phyloP scores from a whole-genome alignment of 2,329 filamentous ascomycete genomes.

The Ceratocystis eucalypticola region DNA sequence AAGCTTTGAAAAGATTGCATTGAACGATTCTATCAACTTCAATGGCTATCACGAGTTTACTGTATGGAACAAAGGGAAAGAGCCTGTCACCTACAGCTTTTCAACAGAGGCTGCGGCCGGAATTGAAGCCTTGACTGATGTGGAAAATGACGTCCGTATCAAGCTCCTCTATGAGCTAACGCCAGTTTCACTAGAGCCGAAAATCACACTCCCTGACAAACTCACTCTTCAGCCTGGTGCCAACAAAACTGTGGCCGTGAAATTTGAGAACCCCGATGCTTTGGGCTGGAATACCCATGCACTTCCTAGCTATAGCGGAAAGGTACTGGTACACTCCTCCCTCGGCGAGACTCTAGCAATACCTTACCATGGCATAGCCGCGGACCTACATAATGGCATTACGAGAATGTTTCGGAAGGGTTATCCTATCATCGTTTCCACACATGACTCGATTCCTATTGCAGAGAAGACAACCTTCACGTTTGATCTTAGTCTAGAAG shows the following conservation, averaged over 20 bases:
- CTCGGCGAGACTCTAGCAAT: slow-evolving; percentile 31
- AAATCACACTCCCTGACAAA: slow-evolving; percentile 5
- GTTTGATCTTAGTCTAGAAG: slow-evolving; percentile 16
- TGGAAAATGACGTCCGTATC: slow-evolving; percentile 13
- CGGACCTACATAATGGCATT: slow-evolving; percentile 9
- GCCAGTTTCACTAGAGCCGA: slow-evolving; percentile 7
- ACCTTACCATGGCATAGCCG: slow-evolving; percentile 27
- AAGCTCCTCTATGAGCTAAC: slow-evolving; percentile 6
- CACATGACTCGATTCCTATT: background rate
- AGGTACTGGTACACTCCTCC: slow-evolving; percentile 30
- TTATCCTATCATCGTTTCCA: slow-evolving; percentile 3
- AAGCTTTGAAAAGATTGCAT: slow-evolving; percentile 32
- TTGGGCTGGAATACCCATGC: slow-evolving; percentile 22
- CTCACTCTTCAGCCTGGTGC: slow-evolving; percentile 24
- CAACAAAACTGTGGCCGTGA: slow-evolving; percentile 20
- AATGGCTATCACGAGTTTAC: slow-evolving; percentile 25
- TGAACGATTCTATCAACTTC: slow-evolving; percentile 38
- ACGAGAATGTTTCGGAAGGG: slow-evolving; percentile 6
- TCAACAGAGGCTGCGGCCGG: slow-evolving; percentile 31
- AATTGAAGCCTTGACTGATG: slow-evolving; percentile 25
- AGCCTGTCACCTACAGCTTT: slow-evolving; percentile 31
- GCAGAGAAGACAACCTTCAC: slow-evolving; percentile 18
- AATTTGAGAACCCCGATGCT: slow-evolving; percentile 22
- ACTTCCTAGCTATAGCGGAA: slow-evolving; percentile 34
- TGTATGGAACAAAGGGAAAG: slow-evolving; percentile 33